Conservation (phyloP, 176 grass and related monocot genomes). For the Oryza nivara region DNA sequence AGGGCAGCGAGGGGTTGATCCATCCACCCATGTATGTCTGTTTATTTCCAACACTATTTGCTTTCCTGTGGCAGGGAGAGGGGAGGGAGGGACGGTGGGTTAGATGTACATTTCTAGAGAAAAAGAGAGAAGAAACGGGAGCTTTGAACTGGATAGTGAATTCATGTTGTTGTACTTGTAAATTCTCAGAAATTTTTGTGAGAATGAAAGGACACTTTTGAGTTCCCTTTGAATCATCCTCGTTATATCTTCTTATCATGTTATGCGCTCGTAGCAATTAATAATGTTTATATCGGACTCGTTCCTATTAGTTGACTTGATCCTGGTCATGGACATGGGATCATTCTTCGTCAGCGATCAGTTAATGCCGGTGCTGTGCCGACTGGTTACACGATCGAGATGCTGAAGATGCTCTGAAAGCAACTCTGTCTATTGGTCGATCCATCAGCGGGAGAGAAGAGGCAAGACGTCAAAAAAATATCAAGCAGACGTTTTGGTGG, state of each 20-base stretch:
- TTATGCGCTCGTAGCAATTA: not conserved
- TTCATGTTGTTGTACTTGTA: constrained; percentile 68
- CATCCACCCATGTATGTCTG: constrained; percentile 8
- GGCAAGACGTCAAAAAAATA: not conserved
- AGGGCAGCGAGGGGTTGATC: not conserved
- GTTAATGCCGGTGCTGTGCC: no score
- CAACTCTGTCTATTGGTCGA: not conserved
- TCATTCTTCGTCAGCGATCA: not conserved
- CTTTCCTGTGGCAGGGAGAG: constrained; percentile 36
- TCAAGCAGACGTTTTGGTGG: not conserved
- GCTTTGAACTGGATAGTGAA: constrained; percentile 47
- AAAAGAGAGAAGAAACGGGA: constrained; percentile 3
- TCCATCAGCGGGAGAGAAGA: not conserved
- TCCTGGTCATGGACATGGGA: not conserved
- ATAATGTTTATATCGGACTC: not conserved
- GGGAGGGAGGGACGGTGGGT: constrained; percentile 19
- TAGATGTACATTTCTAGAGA: constrained; percentile 83
- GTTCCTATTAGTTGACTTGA: not conserved
- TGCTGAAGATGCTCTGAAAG: not conserved
- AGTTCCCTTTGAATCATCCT: not conserved
- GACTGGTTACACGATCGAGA: not conserved
- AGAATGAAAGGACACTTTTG: constrained; percentile 63
- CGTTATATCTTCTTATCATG: not conserved
- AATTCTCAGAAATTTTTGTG: constrained; percentile 78
- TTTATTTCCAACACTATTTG: constrained; percentile 48